Conservation (phyloP, 257 asterid genomes). For the Forsythia viridissima region DNA sequence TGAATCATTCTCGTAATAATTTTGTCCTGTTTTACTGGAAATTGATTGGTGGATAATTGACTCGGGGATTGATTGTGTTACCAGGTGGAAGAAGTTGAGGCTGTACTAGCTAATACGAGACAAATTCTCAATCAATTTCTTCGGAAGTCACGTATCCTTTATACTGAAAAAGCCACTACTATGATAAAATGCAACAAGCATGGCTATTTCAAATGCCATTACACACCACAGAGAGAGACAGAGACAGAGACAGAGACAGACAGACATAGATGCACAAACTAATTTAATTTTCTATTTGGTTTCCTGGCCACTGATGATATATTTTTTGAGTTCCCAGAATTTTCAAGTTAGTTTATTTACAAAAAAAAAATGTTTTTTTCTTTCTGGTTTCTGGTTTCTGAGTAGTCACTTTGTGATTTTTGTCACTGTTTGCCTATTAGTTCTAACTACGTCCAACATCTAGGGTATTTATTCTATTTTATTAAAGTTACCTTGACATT, state of each 20-base stretch:
- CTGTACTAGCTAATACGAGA: slow-evolving; percentile 87
- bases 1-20: slow-evolving; percentile 5
- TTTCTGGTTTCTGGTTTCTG: background rate
- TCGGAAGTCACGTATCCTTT: slow-evolving; percentile 83
- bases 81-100: slow-evolving; percentile 87
- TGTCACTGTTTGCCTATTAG: background rate
- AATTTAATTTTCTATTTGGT: background rate
- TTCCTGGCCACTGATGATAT: background rate
- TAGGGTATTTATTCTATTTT: background rate
- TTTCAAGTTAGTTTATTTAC: background rate
- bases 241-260: too few relatives aligned
- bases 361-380: background rate
- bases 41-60: slow-evolving; percentile 16
- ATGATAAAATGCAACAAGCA: background rate
- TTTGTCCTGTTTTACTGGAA: slow-evolving; percentile 16
- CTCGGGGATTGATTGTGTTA: slow-evolving; percentile 19
- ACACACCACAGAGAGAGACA: background rate
- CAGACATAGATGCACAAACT: background rate
- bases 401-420: background rate
- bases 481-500: slow-evolving; percentile 51
- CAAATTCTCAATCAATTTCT: slow-evolving; percentile 89
- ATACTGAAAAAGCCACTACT: background rate
- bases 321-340: background rate
- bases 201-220: background rate
- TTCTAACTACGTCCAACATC: background rate